Conservation (phyloP, 352 stramenopile genomes). For the Phytophthora pistaciae region DNA sequence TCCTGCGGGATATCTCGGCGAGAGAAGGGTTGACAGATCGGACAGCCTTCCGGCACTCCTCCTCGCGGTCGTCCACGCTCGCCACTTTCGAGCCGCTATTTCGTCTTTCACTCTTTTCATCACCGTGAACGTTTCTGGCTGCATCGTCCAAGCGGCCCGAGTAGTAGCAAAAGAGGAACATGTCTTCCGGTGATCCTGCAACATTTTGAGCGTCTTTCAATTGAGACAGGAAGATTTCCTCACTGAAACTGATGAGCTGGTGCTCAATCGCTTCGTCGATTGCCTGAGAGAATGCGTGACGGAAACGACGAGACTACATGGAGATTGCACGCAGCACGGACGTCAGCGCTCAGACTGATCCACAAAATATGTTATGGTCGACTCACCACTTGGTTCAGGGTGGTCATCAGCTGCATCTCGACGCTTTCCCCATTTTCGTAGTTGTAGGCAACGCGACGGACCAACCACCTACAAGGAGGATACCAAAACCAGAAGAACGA, state of each 20-base stretch:
- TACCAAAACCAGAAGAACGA: not conserved
- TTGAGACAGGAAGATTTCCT: slow-evolving; percentile 4
- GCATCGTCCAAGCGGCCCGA: slow-evolving; percentile 27
- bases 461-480: slow-evolving; percentile 39
- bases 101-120: slow-evolving; percentile 2
- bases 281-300: slow-evolving; percentile 41
- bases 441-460: slow-evolving; percentile 48
- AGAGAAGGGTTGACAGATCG: slow-evolving; percentile 18
- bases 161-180: slow-evolving; percentile 53
- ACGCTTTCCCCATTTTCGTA: slow-evolving; percentile 48
- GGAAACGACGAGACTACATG: slow-evolving; percentile 45
- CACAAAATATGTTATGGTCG: not conserved
- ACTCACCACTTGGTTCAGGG: slow-evolving; percentile 48
- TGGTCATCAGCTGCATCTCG: slow-evolving; percentile 35
- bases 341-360: not conserved
- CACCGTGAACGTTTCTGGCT: not conserved
- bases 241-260: slow-evolving; percentile 31
- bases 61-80: slow-evolving; percentile 3
- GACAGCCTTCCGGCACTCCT: slow-evolving; percentile 17
- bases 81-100: not conserved
- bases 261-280: slow-evolving; percentile 50
- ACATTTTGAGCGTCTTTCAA: not conserved
- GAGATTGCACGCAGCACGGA: not conserved
- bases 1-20: slow-evolving; percentile 12
- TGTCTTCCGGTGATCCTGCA: not conserved